Percentiles rank a stretch among this genome's conserved stretches.
Evolutionary conservation across 805 yeast species (phyloP).

Genomic region (Wickerhamomyces queroliae): DNA sequence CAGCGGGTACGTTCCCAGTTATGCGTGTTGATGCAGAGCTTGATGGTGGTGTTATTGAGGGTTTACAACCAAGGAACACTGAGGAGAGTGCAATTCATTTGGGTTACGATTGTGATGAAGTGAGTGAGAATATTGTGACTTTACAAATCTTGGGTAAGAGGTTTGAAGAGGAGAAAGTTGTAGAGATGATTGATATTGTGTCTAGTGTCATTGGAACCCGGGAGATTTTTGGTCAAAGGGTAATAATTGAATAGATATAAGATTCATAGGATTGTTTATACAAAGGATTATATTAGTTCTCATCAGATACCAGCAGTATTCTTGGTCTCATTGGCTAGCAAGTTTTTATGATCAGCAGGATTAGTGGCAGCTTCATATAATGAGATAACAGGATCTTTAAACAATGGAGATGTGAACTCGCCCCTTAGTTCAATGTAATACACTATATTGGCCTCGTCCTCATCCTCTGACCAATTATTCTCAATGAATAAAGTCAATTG

Average conservation of each 20-base stretch:
- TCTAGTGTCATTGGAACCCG: neutral
- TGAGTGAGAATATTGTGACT: slow-evolving; percentile 12
- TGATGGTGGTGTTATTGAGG: neutral
- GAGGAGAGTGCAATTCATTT: slow-evolving; percentile 4
- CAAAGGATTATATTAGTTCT: neutral
- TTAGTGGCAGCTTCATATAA: slow-evolving; percentile 89
- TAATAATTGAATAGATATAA: neutral
- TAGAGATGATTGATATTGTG: slow-evolving; percentile 8
- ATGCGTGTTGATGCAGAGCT: slow-evolving; percentile 37
- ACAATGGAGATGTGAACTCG: slow-evolving; percentile 42
- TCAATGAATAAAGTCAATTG: slow-evolving; percentile 65
- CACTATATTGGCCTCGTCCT: slow-evolving; percentile 50
- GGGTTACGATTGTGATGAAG: slow-evolving; percentile 4
- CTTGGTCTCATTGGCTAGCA: slow-evolving; percentile 13
- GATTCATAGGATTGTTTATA: neutral
- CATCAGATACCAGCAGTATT: slow-evolving; percentile 12
- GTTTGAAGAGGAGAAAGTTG: slow-evolving; percentile 16
- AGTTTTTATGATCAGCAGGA: slow-evolving; percentile 74
- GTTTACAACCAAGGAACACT: slow-evolving; percentile 1
- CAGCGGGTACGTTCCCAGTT: slow-evolving; percentile 50
- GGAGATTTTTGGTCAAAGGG: neutral
- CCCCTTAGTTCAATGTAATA: slow-evolving; percentile 81
- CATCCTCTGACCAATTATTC: slow-evolving; percentile 57
- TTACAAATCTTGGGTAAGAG: slow-evolving; percentile 19
- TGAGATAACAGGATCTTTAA: slow-evolving; percentile 67